A percentile compares a stretch with the other conserved stretches of the same genome.
Conservation (phyloP, 2,329 filamentous ascomycete species). For the Cucurbitaria berberidis region DNA sequence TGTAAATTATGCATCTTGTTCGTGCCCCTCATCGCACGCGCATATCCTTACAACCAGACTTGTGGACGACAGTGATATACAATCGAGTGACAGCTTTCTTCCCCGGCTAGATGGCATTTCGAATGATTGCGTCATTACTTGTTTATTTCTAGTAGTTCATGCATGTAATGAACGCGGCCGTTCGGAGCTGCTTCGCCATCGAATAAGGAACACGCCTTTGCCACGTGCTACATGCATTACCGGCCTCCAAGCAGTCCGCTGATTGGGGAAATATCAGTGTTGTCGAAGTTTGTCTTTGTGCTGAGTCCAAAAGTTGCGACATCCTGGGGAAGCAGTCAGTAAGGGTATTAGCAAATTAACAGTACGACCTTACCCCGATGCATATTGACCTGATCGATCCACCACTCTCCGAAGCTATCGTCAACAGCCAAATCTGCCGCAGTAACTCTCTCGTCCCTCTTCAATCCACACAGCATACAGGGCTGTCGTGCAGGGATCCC, state of each 20-base stretch:
- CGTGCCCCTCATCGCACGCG: background rate
- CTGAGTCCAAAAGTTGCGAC: conserved; percentile 83
- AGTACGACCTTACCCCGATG: conserved; percentile 65
- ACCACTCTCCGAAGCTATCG: conserved; percentile 97
- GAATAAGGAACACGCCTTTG: background rate
- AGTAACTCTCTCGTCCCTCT: conserved; percentile 79
- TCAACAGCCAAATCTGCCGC: conserved; percentile 79
- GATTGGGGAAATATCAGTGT: conserved; percentile 55
- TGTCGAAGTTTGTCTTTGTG: conserved; percentile 74
- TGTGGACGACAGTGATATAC: background rate
- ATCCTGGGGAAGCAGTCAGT: conserved; percentile 56
- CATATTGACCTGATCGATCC: conserved; percentile 71
- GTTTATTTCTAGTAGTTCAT: too few species aligned
- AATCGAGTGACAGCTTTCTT: background rate
- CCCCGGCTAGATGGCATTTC: background rate
- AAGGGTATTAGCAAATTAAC: conserved; percentile 34
- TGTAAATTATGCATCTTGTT: too few species aligned
- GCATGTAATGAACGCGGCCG: background rate
- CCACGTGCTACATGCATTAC: background rate
- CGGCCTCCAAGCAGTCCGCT: background rate
- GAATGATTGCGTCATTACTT: background rate
- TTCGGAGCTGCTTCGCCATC: background rate
- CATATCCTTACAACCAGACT: background rate
- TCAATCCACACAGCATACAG: conserved; percentile 86
- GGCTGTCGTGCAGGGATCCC: conserved; percentile 74